These are phyloP conservation scores for Geotrichum histeridarum DNA, from an alignment of 1,139 yeast species.

Conservation along the genomic window DNA sequence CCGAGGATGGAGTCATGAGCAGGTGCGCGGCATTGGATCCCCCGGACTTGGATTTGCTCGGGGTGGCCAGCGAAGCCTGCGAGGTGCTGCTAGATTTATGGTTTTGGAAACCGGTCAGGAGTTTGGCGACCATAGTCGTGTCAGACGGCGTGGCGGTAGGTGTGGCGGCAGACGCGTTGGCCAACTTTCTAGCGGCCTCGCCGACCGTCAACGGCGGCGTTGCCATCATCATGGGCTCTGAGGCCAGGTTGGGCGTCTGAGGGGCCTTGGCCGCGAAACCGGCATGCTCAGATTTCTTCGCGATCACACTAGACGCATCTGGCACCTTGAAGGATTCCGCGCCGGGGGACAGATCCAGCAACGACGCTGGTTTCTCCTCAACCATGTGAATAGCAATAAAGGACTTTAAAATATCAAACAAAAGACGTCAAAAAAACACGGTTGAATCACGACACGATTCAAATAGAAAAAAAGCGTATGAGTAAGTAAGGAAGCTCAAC, in stretches of 20 bases:
- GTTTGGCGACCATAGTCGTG: neutral
- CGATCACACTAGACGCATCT: neutral
- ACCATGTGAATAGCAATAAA: neutral
- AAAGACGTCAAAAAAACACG: too few relatives aligned
- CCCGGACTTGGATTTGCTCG: neutral
- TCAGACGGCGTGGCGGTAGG: neutral
- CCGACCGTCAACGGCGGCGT: slow-evolving; percentile 5
- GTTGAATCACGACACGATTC: too few relatives aligned
- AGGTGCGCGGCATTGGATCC: neutral
- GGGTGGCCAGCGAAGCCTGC: neutral
- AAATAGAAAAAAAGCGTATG: neutral
- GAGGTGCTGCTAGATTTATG: neutral
- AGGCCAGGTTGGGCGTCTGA: slow-evolving; percentile 4
- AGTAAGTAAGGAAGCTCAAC: neutral
- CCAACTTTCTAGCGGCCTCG: neutral
- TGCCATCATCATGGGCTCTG: neutral
- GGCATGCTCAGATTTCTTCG: neutral
- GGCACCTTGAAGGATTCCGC: neutral
- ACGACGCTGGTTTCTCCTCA: neutral
- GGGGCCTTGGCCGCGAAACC: slow-evolving; percentile 5
- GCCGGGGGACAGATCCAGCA: neutral
- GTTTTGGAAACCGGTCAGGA: slow-evolving; percentile 2
- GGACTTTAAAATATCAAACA: too few relatives aligned
- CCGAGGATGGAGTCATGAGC: slow-evolving; percentile 7
- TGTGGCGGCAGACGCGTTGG: neutral